Evolutionary conservation across 2,329 filamentous ascomycete species (phyloP).

Genomic region (Neoarthrinium moseri): DNA sequence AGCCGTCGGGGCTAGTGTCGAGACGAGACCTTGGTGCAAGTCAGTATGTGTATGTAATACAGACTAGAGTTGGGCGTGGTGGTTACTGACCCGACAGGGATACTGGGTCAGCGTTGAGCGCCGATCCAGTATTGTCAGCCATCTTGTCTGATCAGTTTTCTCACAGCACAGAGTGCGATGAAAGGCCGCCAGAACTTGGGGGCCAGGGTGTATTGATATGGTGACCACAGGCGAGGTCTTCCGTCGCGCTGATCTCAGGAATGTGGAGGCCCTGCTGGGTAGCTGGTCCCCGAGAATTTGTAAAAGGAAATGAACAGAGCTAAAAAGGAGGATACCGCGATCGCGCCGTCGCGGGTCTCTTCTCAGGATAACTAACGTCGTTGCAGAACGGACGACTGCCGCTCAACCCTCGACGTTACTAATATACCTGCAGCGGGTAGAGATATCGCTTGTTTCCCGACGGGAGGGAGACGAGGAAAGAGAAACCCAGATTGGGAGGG

Average conservation of each 20-base stretch:
- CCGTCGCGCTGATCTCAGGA: too few relatives aligned
- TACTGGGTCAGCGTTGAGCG: conserved; percentile 13
- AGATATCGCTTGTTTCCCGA: background rate
- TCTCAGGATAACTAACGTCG: background rate
- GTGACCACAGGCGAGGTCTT: too few relatives aligned
- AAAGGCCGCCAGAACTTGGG: too few relatives aligned
- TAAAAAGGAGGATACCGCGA: background rate
- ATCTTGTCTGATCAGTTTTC: too few relatives aligned
- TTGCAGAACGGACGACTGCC: background rate
- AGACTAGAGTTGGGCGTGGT: too few relatives aligned
- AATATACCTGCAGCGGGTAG: background rate
- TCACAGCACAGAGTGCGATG: background rate
- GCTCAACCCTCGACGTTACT: background rate
- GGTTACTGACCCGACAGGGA: conserved; percentile 23
- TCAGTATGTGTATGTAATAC: too few relatives aligned
- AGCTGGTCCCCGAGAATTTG: too few relatives aligned
- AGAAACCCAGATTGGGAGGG: background rate
- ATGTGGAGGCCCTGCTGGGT: too few relatives aligned
- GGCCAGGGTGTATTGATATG: too few relatives aligned
- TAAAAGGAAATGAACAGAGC: background rate
- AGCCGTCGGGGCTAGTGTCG: conserved; percentile 39
- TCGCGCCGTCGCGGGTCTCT: background rate
- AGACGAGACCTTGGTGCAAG: conserved; percentile 38
- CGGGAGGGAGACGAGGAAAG: background rate
- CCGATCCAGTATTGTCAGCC: conserved; percentile 14